These are phyloP conservation scores for Rutidosis leptorrhynchoides DNA, from an alignment of 129 eudicot species.

Conservation along the genomic window DNA sequence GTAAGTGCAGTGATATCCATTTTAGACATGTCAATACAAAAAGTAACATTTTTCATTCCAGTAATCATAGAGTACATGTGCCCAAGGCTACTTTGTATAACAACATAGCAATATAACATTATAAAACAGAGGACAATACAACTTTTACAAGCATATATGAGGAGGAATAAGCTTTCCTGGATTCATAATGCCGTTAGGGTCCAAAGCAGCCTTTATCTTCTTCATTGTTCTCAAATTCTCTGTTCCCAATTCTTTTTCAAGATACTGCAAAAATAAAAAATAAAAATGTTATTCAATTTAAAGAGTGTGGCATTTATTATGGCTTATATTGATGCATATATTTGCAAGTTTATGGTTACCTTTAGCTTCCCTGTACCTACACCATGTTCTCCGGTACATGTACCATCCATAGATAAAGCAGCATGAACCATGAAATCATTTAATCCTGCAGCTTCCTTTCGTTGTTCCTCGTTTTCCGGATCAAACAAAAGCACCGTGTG, in stretches of 20 bases:
- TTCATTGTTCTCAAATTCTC: conserved; percentile 80
- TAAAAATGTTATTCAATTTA: not conserved
- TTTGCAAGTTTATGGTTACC: conserved; percentile 39
- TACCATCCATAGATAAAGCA: conserved; percentile 95
- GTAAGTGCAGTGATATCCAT: too few species aligned
- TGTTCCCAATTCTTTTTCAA: conserved; percentile 83
- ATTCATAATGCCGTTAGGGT: conserved; percentile 93
- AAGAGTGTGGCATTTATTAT: not conserved
- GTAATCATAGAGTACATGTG: conserved; percentile 2
- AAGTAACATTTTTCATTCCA: not conserved
- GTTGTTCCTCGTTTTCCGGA: conserved; percentile 64
- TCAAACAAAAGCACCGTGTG: conserved; percentile 74
- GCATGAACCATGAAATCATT: conserved; percentile 81
- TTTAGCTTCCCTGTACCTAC: conserved; percentile 96
- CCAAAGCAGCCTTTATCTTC: conserved; percentile 82
- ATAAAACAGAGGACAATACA: too few species aligned
- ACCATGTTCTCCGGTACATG: conserved; percentile 98
- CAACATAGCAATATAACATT: not conserved
- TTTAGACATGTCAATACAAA: not conserved
- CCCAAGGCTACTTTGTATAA: conserved; percentile 7
- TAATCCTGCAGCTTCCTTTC: conserved; percentile 83
- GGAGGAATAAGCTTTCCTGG: conserved; percentile 99
- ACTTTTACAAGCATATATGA: conserved; percentile 74
- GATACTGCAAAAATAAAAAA: conserved; percentile 79
- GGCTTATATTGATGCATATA: not conserved